phyloP scores from a whole-genome alignment of 495 filamentous ascomycete genomes.

The Xylaria sp. region DNA sequence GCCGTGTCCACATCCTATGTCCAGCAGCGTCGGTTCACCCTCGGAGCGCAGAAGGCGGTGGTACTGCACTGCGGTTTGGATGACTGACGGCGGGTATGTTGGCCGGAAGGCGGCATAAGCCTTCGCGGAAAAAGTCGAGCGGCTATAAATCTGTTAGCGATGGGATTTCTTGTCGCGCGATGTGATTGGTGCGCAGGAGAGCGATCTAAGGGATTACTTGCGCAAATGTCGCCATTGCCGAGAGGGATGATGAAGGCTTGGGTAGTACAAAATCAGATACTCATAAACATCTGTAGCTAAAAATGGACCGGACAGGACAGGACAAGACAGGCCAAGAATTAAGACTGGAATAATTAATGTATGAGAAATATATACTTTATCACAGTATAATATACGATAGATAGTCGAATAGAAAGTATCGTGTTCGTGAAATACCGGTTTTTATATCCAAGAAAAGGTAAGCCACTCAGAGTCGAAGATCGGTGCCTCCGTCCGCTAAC shows the following conservation, averaged over 20 bases:
- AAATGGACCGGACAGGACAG: too few species aligned
- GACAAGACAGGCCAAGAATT: background rate
- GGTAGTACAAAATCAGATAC: background rate
- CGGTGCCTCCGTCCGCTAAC: conserved; percentile 1
- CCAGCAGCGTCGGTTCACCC: conserved; percentile 52
- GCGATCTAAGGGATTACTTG: conserved; percentile 33
- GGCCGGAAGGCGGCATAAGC: conserved; percentile 69
- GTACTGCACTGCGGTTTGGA: conserved; percentile 61
- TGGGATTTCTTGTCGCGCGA: conserved; percentile 15
- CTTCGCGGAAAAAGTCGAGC: conserved; percentile 58
- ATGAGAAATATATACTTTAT: background rate
- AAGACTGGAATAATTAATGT: background rate
- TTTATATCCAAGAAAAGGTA: too few species aligned
- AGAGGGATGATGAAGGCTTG: background rate
- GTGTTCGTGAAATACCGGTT: background rate
- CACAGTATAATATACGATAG: background rate
- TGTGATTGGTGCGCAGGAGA: conserved; percentile 13
- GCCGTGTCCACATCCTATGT: conserved; percentile 69
- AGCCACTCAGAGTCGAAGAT: background rate
- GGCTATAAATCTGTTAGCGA: conserved; percentile 49
- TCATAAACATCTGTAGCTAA: background rate
- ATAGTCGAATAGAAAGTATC: background rate
- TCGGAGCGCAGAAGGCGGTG: conserved; percentile 46
- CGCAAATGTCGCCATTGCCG: conserved; percentile 58
- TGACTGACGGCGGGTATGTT: conserved; percentile 63